Base-by-base conservation (phyloP, 345 rosid species). In the Gossypium herbaceum region DNA sequence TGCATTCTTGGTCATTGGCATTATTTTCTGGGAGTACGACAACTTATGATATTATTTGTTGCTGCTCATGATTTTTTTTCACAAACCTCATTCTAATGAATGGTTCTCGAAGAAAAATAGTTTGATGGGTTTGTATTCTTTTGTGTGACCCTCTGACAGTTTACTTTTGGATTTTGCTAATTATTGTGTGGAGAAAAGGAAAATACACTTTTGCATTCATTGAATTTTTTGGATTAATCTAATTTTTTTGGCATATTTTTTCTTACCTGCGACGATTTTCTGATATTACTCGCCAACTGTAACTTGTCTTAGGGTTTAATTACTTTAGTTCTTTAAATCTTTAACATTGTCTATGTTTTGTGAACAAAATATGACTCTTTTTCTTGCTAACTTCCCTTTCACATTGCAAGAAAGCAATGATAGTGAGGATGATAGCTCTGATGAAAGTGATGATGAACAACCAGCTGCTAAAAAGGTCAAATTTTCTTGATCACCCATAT, bases 391-490 rank as follows among this genome's bases (percentile, higher is more conserved):
- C 19, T 13, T 61, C 20, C 20, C 44, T 29, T 4, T 16, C 4
- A 29, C 20, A 4, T 68, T 13, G 57, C 43, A 68, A 57, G 57
- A 68, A 47, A 68, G 57, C 13, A 83, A 81, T 63, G 86, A 82
- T 25, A 81, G 79, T 71, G 83, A 82, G 1, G 82, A 81, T 24
- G 85, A 81, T 29, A 78, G 82, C 68, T 81, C 84, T 50, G 88
- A 85, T 5, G 82, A 80, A 48, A 78, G 79, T 39, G 39, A 83
- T 24, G 87, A 83, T 60, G 91, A 86, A 0, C 68, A 82, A 73
- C 91, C 90, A 60, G 75, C 82, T 11, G 34, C 13, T 7, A 88
- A 85, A 58, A 88, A 87, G 88, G 89, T 83, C 1, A 67, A 43
- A 4, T 55, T 56, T 75, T 17, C 24, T 10, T 66, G 6, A 43